Percentiles rank a stretch among this genome's conserved stretches.
These are phyloP conservation scores for Alternaria triticina DNA, from an alignment of 2,329 filamentous ascomycete species.

Conservation along the genomic window DNA sequence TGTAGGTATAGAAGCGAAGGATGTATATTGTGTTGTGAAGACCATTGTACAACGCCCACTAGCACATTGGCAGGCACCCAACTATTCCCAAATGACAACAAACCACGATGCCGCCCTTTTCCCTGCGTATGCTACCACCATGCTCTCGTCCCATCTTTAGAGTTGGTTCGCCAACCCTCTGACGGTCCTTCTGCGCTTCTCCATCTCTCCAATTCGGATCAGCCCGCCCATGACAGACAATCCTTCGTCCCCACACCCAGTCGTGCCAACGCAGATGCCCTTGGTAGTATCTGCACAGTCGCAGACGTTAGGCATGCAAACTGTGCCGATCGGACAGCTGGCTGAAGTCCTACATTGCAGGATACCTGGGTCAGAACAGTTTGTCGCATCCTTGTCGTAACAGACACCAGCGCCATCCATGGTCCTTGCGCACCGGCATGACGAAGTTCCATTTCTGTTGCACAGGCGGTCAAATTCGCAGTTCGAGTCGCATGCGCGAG, in stretches of 20 bases:
- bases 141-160: background rate
- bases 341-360: background rate
- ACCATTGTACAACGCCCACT: background rate
- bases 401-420: constrained; percentile 35
- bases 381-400: constrained; percentile 30
- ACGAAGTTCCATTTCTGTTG: constrained; percentile 20
- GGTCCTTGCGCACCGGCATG: constrained; percentile 39
- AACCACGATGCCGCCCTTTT: background rate
- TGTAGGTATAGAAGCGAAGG: constrained; percentile 6
- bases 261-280: constrained; percentile 29
- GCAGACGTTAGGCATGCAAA: constrained; percentile 26
- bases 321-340: constrained; percentile 22
- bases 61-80: background rate
- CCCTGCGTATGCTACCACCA: background rate
- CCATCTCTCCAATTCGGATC: constrained; percentile 18
- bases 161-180: background rate
- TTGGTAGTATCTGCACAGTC: constrained; percentile 13
- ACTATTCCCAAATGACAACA: background rate
- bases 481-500: constrained; percentile 34
- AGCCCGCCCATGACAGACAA: constrained; percentile 18
- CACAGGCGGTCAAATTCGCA: constrained; percentile 37
- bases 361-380: constrained; percentile 14
- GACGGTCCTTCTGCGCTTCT: constrained; percentile 15
- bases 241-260: constrained; percentile 24
- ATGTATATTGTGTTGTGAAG: constrained; percentile 10